phyloP scores from a whole-genome alignment of 208 protist genomes.

The Leishmania gerbilli region DNA sequence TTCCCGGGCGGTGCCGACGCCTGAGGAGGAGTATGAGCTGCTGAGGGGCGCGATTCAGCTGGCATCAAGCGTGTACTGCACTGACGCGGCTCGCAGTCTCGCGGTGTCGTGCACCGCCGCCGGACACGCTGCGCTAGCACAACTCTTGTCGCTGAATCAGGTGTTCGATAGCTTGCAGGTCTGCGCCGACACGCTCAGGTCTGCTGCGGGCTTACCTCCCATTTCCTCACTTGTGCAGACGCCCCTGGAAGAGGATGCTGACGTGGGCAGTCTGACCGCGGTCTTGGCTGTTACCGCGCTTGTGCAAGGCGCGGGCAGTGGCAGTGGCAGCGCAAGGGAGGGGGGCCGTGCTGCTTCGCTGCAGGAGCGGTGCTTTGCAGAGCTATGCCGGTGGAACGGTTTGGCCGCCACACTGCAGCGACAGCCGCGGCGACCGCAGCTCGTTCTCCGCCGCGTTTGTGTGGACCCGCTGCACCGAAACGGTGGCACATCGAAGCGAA shows the following conservation, averaged over 20 bases:
- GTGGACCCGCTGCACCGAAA: neutral
- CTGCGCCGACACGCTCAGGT: slow-evolving; percentile 6
- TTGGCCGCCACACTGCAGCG: slow-evolving; percentile 43
- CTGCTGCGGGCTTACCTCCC: neutral
- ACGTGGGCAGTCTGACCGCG: slow-evolving; percentile 21
- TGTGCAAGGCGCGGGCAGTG: neutral
- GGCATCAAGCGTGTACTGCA: neutral
- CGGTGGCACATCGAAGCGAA: neutral
- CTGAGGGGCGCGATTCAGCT: neutral
- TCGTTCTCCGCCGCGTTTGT: slow-evolving; percentile 20
- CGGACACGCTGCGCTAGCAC: slow-evolving; percentile 3
- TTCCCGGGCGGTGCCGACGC: neutral
- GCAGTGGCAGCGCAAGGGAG: neutral
- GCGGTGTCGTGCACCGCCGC: slow-evolving; percentile 11
- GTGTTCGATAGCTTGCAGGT: slow-evolving; percentile 9
- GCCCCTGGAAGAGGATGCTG: neutral
- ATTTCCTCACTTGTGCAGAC: neutral
- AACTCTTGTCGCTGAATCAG: slow-evolving; percentile 3
- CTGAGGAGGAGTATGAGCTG: slow-evolving; percentile 1
- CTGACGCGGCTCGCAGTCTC: slow-evolving; percentile 3
- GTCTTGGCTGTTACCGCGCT: slow-evolving; percentile 16
- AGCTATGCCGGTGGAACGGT: slow-evolving; percentile 46
- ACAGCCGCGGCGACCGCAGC: slow-evolving; percentile 48
- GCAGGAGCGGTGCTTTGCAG: slow-evolving; percentile 32
- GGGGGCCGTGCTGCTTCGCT: neutral